A percentile compares a stretch with the other conserved stretches of the same genome.
Evolutionary conservation across 768 basidiomycete species (phyloP).

Genomic region (Rubroboletus pulcherrimus): DNA sequence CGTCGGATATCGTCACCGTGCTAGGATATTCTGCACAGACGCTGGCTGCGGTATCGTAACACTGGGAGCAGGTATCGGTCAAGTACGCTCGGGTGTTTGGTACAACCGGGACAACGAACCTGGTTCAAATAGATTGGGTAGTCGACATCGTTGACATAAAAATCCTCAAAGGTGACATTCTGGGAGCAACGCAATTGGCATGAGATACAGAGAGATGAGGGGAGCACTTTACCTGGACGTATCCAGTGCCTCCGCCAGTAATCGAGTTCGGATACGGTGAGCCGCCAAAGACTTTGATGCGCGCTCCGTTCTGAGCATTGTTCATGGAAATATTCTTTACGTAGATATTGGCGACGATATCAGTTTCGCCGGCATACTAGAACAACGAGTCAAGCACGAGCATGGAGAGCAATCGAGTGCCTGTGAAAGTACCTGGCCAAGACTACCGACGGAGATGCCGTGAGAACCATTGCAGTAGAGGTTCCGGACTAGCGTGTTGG

Average conservation of each 20-base stretch:
- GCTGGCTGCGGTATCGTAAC: conserved; percentile 33
- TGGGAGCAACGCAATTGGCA: neutral
- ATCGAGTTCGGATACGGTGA: conserved; percentile 37
- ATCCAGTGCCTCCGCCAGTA: conserved; percentile 42
- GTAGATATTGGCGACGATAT: conserved; percentile 44
- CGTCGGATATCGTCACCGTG: conserved; percentile 37
- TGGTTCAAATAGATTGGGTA: conserved; percentile 41
- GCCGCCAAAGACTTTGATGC: conserved; percentile 52
- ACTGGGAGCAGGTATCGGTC: conserved; percentile 21
- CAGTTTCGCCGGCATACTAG: conserved; percentile 37
- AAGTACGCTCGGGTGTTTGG: neutral
- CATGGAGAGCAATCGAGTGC: neutral
- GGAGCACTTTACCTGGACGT: conserved; percentile 31
- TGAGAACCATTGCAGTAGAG: conserved; percentile 38
- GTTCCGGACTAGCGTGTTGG: conserved; percentile 39
- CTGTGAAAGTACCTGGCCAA: conserved; percentile 35
- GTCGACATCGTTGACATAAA: conserved; percentile 37
- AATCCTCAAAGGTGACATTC: conserved; percentile 26
- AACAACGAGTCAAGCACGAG: neutral
- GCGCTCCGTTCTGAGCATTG: conserved; percentile 46
- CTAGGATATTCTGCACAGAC: conserved; percentile 39
- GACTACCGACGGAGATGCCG: conserved; percentile 48
- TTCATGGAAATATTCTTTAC: conserved; percentile 42
- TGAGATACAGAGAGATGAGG: neutral
- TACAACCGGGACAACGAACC: conserved; percentile 10